phyloP scores from a whole-genome alignment of 176 grass and related monocot species.

The Juncus effusus region DNA sequence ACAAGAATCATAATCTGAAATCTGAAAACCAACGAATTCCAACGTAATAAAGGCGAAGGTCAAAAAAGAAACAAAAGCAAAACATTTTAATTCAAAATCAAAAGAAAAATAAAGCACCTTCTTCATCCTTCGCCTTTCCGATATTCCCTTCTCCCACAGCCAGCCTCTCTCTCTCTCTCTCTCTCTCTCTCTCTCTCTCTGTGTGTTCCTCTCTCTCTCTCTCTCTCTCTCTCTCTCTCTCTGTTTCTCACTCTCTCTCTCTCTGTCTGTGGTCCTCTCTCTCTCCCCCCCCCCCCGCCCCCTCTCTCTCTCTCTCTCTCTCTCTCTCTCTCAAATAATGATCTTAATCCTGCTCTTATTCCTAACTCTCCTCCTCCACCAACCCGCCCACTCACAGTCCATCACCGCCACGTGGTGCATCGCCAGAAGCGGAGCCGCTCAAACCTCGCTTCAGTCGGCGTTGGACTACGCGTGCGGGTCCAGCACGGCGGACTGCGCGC shows the following conservation, averaged over 20 bases:
- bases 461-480: constrained; percentile 30
- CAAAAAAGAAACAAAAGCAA: constrained; percentile 21
- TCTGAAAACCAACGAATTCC: constrained; percentile 2
- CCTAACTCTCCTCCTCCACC: constrained; percentile 3
- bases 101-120: constrained; percentile 10
- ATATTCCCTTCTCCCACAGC: constrained; percentile 16
- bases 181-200: background rate
- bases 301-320: background rate
- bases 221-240: background rate
- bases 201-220: background rate
- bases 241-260: background rate
- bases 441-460: constrained; percentile 24
- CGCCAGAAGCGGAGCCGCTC: constrained; percentile 20
- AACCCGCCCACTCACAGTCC: background rate
- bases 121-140: constrained; percentile 8
- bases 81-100: constrained; percentile 23
- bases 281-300: background rate
- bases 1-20: background rate
- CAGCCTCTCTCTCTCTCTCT: too few species aligned
- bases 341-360: constrained; percentile 18
- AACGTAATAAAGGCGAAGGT: constrained; percentile 26
- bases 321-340: constrained; percentile 16
- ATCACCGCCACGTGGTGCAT: constrained; percentile 30
- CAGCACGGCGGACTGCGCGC: constrained; percentile 16
- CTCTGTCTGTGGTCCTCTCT: background rate